Percentiles rank a stretch among this genome's conserved stretches.
Evolutionary conservation across 495 filamentous ascomycete genomes (phyloP).

Genomic region (Beverwykella pulmonaria): DNA sequence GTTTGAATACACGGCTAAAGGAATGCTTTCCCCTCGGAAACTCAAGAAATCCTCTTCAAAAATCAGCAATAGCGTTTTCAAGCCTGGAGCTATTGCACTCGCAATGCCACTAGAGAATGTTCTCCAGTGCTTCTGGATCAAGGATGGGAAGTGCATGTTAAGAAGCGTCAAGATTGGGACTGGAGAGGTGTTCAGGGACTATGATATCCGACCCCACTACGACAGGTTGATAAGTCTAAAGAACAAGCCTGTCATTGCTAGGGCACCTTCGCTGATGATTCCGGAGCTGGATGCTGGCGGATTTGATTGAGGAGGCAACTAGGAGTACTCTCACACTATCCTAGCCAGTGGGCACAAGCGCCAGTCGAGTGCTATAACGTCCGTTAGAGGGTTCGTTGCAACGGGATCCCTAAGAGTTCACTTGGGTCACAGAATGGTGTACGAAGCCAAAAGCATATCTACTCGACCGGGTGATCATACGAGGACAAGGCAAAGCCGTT

Average conservation of each 20-base stretch:
- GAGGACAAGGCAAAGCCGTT: neutral
- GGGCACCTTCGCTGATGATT: slow-evolving; percentile 28
- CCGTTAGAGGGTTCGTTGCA: neutral
- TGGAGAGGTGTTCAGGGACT: slow-evolving; percentile 24
- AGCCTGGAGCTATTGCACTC: slow-evolving; percentile 31
- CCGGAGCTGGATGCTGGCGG: slow-evolving; percentile 25
- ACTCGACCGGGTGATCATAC: too few relatives aligned
- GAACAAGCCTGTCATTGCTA: slow-evolving; percentile 22
- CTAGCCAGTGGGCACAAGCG: neutral
- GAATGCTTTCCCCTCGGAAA: slow-evolving; percentile 18
- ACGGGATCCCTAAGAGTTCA: neutral
- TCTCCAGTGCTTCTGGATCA: slow-evolving; percentile 35
- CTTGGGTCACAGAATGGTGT: too few relatives aligned
- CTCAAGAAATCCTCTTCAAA: slow-evolving; percentile 23
- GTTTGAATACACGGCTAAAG: slow-evolving; percentile 32
- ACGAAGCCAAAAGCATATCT: too few relatives aligned
- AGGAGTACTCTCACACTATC: neutral
- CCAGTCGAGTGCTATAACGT: neutral
- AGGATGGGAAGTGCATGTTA: slow-evolving; percentile 35
- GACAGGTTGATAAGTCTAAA: slow-evolving; percentile 29
- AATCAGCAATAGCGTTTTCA: slow-evolving; percentile 31
- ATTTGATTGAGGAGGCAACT: neutral
- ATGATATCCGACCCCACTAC: slow-evolving; percentile 30
- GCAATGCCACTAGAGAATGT: slow-evolving; percentile 34
- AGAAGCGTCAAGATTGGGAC: slow-evolving; percentile 25